Base-by-base conservation (phyloP, 2,329 filamentous ascomycete species). In the Nemania sp. region DNA sequence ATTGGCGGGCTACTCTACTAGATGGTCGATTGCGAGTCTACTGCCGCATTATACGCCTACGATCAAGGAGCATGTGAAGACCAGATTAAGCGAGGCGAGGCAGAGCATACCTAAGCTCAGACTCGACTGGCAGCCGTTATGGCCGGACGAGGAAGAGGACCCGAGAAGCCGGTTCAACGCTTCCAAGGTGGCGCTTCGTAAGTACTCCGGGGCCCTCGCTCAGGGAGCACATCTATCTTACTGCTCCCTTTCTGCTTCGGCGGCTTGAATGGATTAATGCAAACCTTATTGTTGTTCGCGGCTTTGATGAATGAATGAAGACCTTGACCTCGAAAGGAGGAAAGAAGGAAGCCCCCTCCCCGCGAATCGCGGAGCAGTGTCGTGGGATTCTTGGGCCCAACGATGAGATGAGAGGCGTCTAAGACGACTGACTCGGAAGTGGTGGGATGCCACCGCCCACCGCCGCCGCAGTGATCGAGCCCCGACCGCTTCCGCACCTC, bases 11-110 rank as follows among this genome's bases (percentile, higher is more conserved):
- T 60, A 83, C 11, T 20, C n/a, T n/a, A n/a, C n/a, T 39, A 63
- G 81, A 57, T 84, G 81, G 81, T 77, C 76, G 68, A 67, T 81
- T 49, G 80, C 80, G 5, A 71, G 75, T 39, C 65, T 81, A 3
- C 60, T 81, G 5, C 78, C 79, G 7, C 71, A 70, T 42, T 82
- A 81, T 71, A 74, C 77, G 43, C 77, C 78, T 46, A 72, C 73
- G n/a, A 76, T 81, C 59, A 72, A 76, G 58, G 72, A 74, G 5
- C 65, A 75, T 11, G 70, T 79, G 62, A 73, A 72, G 40, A 70
- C 74, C 32, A 69, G 75, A 57, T 63, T 81, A 39, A 72, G 76
- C 25, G 75, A 79, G 56, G 77, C 77, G 1, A 71, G 73, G 34
- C 75, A 75, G 57, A 77, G 73, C 62, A 75, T 70, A n/a, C 66